Percentiles rank a stretch among this genome's conserved stretches.
These are phyloP conservation scores for Eucalyptus sideroxylon DNA, from an alignment of 345 rosid genomes.

Conservation along the genomic window DNA sequence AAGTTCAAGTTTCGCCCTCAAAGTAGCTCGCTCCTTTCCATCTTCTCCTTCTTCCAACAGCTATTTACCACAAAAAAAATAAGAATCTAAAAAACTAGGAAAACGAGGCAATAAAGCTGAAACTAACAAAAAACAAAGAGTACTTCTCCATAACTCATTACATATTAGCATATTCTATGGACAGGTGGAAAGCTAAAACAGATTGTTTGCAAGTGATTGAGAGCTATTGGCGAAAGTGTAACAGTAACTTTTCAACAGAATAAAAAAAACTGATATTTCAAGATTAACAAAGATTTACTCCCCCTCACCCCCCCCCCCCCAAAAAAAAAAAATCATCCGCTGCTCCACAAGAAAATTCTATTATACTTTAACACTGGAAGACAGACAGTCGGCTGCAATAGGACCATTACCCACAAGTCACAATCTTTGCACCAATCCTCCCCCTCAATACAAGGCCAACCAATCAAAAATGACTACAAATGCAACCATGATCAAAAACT, in stretches of 20 bases:
- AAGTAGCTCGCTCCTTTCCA: conserved; percentile 74
- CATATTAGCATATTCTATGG: not conserved
- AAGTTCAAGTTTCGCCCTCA: conserved; percentile 97
- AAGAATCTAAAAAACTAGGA: not conserved
- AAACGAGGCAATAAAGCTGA: not conserved
- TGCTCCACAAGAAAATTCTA: not conserved
- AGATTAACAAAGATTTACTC: not conserved
- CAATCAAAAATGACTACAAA: not conserved
- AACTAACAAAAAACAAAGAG: not conserved
- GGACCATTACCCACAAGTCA: not conserved
- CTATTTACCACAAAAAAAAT: conserved; percentile 11
- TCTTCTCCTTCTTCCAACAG: conserved; percentile 92
- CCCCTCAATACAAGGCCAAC: not conserved
- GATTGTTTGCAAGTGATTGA: not conserved
- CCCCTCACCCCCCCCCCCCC: not conserved
- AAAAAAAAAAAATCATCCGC: not conserved
- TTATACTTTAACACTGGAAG: not conserved
- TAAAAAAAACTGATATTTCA: not conserved
- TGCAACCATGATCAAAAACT: not conserved
- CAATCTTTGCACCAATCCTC: not conserved
- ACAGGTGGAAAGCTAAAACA: not conserved
- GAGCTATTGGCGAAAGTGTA: not conserved
- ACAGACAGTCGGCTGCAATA: not conserved
- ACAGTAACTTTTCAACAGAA: not conserved
- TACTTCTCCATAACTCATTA: not conserved